Evolutionary conservation across 1,284 basidiomycete species (phyloP).

Genomic region (Clitocybe nebularis): DNA sequence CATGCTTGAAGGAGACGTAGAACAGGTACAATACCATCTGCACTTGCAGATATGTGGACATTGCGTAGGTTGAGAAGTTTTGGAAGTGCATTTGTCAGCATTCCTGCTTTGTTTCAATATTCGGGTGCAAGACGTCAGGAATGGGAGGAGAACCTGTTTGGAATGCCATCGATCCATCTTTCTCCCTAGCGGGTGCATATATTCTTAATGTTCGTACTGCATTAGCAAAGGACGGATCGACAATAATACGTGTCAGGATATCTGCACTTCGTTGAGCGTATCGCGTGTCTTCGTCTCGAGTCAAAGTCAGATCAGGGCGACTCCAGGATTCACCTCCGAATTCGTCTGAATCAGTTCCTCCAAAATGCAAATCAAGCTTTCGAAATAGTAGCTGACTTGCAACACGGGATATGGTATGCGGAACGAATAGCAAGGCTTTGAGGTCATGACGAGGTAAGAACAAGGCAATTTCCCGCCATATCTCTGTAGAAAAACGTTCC

Average conservation of each 20-base stretch:
- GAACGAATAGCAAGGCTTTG: slow-evolving; percentile 58
- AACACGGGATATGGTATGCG: slow-evolving; percentile 62
- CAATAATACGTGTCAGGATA: slow-evolving; percentile 62
- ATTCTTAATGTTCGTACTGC: slow-evolving; percentile 56
- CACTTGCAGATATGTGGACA: slow-evolving; percentile 56
- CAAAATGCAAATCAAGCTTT: slow-evolving; percentile 59
- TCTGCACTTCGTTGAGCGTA: slow-evolving; percentile 67
- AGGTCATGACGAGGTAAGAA: slow-evolving; percentile 64
- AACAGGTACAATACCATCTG: slow-evolving; percentile 48
- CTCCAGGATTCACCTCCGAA: slow-evolving; percentile 23
- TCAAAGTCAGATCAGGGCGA: slow-evolving; percentile 9
- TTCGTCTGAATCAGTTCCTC: slow-evolving; percentile 29
- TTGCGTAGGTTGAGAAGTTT: slow-evolving; percentile 55
- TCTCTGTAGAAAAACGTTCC: slow-evolving; percentile 57
- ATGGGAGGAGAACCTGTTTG: slow-evolving; percentile 46
- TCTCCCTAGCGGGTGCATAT: slow-evolving; percentile 46
- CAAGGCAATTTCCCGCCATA: slow-evolving; percentile 66
- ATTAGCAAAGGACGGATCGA: slow-evolving; percentile 54
- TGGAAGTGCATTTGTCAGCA: slow-evolving; percentile 64
- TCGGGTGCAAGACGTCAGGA: background rate
- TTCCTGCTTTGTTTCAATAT: slow-evolving; percentile 38
- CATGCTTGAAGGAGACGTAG: slow-evolving; percentile 48
- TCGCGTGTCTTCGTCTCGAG: slow-evolving; percentile 36
- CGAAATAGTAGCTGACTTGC: slow-evolving; percentile 65
- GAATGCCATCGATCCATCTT: slow-evolving; percentile 52